Percentiles rank a stretch among this genome's conserved stretches.
phyloP scores from a whole-genome alignment of 1,284 basidiomycete species.

The Hymenochaete sp. region DNA sequence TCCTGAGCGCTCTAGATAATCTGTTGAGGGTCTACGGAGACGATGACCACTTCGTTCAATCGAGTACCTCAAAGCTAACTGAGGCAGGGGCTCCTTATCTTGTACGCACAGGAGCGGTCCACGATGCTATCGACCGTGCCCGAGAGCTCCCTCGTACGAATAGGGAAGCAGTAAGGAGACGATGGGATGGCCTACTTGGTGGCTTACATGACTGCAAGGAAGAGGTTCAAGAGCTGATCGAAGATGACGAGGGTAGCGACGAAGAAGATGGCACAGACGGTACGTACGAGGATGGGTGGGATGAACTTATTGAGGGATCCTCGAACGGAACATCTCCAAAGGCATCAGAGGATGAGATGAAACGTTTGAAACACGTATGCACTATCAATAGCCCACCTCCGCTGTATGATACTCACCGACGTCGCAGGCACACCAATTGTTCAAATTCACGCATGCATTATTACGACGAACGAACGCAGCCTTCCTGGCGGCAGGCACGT shows the following conservation, averaged over 20 bases:
- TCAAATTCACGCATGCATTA: slow-evolving; percentile 52
- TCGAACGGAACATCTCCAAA: slow-evolving; percentile 13
- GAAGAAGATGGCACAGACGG: slow-evolving; percentile 23
- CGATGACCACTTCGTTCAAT: not conserved
- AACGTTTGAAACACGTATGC: slow-evolving; percentile 21
- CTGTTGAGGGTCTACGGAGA: slow-evolving; percentile 33
- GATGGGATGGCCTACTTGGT: slow-evolving; percentile 47
- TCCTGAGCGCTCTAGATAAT: slow-evolving; percentile 38
- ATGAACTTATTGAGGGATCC: slow-evolving; percentile 35
- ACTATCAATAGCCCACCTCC: not conserved
- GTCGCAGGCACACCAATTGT: slow-evolving; percentile 43
- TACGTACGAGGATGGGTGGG: slow-evolving; percentile 45
- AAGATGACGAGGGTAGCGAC: slow-evolving; percentile 27
- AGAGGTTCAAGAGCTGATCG: slow-evolving; percentile 51
- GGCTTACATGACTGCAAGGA: slow-evolving; percentile 52
- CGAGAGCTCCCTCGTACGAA: slow-evolving; percentile 52
- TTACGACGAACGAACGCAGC: slow-evolving; percentile 52
- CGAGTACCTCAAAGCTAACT: slow-evolving; percentile 16
- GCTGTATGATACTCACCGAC: not conserved
- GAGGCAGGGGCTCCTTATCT: slow-evolving; percentile 44
- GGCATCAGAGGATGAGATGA: slow-evolving; percentile 24
- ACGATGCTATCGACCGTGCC: slow-evolving; percentile 52
- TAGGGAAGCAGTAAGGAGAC: slow-evolving; percentile 45
- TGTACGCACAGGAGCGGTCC: slow-evolving; percentile 51
- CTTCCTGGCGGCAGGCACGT: slow-evolving; percentile 34